Percentiles rank a stretch among this genome's conserved stretches.
Evolutionary conservation across 139 green algal species (phyloP).

Genomic region (Haematococcus sp.): DNA sequence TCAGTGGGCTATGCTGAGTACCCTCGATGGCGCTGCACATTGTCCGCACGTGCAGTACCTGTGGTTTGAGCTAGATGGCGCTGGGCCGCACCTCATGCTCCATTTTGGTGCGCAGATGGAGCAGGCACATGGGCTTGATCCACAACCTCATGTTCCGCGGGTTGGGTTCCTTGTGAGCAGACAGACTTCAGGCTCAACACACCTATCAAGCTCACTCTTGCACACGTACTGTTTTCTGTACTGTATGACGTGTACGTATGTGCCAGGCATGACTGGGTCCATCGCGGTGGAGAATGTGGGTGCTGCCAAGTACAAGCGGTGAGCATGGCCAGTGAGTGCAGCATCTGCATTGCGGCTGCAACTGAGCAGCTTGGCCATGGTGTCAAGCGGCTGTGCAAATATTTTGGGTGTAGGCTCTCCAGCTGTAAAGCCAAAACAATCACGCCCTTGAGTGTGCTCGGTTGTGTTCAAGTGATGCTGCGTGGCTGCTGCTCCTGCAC

Average conservation of each 20-base stretch:
- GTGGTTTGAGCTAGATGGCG: constrained; percentile 64
- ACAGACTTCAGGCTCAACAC: neutral
- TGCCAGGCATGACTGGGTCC: constrained; percentile 75
- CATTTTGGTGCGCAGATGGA: constrained; percentile 65
- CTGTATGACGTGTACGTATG: no score
- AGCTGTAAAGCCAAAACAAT: no score
- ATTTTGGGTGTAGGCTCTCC: no score
- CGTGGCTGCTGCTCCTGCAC: neutral
- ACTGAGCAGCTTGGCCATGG: no score
- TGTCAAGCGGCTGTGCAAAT: no score
- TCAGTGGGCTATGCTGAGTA: no score
- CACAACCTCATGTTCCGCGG: no score
- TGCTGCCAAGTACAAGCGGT: constrained; percentile 51
- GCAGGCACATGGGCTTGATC: neutral
- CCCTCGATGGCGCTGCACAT: no score
- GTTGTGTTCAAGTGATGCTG: constrained; percentile 36
- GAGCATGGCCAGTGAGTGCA: neutral
- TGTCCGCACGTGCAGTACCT: constrained; percentile 59
- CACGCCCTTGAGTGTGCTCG: neutral
- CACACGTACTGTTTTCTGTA: neutral
- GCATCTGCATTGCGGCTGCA: constrained; percentile 4
- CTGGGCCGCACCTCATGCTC: constrained; percentile 48
- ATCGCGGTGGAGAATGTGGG: constrained; percentile 53
- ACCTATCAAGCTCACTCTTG: neutral
- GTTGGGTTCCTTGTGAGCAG: no score